Conservation (phyloP, 441 rosid genomes). For the Eutrema salsugineum region DNA sequence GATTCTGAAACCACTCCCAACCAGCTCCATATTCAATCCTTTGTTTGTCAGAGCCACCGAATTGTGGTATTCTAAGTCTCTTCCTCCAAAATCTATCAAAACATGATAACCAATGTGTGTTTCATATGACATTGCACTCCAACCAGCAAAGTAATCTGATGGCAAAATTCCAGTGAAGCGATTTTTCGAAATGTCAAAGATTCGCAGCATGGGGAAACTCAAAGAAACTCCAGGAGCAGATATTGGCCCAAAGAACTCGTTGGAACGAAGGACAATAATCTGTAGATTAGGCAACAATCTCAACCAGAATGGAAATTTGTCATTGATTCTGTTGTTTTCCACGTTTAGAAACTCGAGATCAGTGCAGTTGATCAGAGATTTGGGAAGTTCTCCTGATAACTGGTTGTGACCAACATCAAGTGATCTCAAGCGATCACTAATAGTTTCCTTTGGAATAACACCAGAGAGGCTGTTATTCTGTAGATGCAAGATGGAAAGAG, state of each 20-base stretch:
- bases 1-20: conserved; percentile 13
- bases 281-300: not conserved
- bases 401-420: conserved; percentile 9
- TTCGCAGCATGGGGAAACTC: conserved; percentile 14
- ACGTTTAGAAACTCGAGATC: conserved; percentile 10
- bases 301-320: conserved; percentile 25
- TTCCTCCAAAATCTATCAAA: too few relatives aligned
- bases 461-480: conserved; percentile 13
- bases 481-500: not conserved
- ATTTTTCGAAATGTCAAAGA: conserved; percentile 23
- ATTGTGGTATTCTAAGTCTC: not conserved
- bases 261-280: conserved; percentile 21
- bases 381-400: not conserved
- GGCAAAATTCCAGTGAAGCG: conserved; percentile 10
- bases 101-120: too few relatives aligned
- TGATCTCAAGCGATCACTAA: not conserved
- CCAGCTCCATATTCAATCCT: not conserved
- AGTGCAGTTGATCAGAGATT: not conserved
- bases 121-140: conserved; percentile 29
- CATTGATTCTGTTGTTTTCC: conserved; percentile 7
- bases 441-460: not conserved
- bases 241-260: conserved; percentile 22
- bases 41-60: not conserved
- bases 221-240: not conserved
- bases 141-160: conserved; percentile 16